phyloP scores from a whole-genome alignment of 352 stramenopile species.

The Globisporangium cederbergense region DNA sequence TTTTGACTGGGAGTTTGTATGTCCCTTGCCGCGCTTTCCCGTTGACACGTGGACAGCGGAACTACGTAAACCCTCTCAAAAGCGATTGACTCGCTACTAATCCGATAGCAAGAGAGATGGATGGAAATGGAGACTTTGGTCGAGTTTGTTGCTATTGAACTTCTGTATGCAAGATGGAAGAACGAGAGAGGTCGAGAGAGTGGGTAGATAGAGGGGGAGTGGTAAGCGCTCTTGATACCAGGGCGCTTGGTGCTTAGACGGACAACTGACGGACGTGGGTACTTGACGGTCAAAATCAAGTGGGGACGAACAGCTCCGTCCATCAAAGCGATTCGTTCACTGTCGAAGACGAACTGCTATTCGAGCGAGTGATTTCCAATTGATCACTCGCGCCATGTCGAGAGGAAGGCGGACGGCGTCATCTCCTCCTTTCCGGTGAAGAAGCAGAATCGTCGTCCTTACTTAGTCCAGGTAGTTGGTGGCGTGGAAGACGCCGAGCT shows the following conservation, averaged over 20 bases:
- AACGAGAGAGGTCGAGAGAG: background rate
- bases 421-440: background rate
- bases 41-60: conserved; percentile 5
- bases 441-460: conserved; percentile 17
- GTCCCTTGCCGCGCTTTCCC: background rate
- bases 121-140: conserved; percentile 1
- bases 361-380: conserved; percentile 7
- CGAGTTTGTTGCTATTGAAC: background rate
- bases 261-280: background rate
- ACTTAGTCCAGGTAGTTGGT: conserved; percentile 84
- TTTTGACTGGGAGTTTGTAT: conserved; percentile 6
- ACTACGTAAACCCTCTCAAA: conserved; percentile 1
- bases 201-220: background rate
- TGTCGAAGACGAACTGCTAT: background rate
- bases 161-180: conserved; percentile 3
- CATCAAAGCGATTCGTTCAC: too few relatives aligned
- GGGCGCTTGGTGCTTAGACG: background rate
- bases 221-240: background rate
- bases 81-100: background rate
- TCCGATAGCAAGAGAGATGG: background rate
- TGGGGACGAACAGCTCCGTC: background rate
- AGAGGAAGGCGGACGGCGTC: background rate
- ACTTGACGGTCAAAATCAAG: background rate
- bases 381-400: conserved; percentile 1
- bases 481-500: conserved; percentile 79